Conservation (phyloP, 2,329 filamentous ascomycete species). For the Purpureocillium lavendulum region DNA sequence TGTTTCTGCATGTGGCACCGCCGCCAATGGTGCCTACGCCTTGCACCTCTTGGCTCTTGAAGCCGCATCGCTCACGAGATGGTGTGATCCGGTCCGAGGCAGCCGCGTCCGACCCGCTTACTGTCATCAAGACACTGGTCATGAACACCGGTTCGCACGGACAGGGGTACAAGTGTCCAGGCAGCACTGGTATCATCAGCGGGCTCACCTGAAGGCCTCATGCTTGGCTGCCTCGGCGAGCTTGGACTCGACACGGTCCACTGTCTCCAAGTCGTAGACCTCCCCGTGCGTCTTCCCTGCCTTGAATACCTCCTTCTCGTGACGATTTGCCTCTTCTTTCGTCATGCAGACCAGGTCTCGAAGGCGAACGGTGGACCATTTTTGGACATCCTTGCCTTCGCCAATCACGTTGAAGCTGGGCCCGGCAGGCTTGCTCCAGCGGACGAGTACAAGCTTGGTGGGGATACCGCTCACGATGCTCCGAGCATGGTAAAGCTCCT, state of each 20-base stretch:
- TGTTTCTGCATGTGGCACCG: no score
- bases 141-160: no score
- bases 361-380: slow-evolving; percentile 59
- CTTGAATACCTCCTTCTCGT: slow-evolving; percentile 73
- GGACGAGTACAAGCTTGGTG: slow-evolving; percentile 68
- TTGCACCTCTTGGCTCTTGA: no score
- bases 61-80: no score
- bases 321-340: slow-evolving; percentile 74
- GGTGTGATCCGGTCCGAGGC: no score
- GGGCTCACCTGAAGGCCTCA: slow-evolving; percentile 39
- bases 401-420: slow-evolving; percentile 55
- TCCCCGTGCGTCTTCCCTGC: slow-evolving; percentile 60
- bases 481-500: slow-evolving; percentile 79
- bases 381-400: slow-evolving; percentile 63
- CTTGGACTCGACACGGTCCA: slow-evolving; percentile 59
- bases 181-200: neutral
- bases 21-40: no score
- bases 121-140: no score
- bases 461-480: slow-evolving; percentile 77
- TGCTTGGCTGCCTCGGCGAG: slow-evolving; percentile 58
- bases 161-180: neutral
- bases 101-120: no score
- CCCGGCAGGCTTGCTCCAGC: slow-evolving; percentile 63
- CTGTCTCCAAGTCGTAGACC: slow-evolving; percentile 61
- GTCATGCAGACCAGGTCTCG: slow-evolving; percentile 83